Base-by-base conservation (phyloP, 495 filamentous ascomycete species). In the Annulohypoxylon nitens region DNA sequence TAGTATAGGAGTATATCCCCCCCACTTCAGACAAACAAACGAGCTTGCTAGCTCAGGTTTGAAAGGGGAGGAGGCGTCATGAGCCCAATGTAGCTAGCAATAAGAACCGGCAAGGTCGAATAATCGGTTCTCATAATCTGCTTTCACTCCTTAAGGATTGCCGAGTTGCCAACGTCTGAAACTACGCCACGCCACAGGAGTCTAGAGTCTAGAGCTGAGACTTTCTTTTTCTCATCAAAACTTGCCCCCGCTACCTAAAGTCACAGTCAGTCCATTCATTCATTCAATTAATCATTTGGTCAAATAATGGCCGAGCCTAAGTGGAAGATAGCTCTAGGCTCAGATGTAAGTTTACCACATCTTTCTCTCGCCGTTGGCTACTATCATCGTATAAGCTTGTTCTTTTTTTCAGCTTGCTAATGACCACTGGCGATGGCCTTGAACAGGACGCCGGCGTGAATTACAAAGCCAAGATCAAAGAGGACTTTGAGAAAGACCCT, bases 391-490 rank as follows among this genome's bases (percentile, higher is more conserved):
- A 59, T 36, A 50, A 20, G 8, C 48, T 25, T 25, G 8, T 25
- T 23, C 18, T 47, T 47, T 8, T 14, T 50, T 25, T 41, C 34
- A 47, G 61, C 41, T 41, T 30, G 30, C 26, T 25, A 4, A 20
- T 36, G 33, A 69, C 41, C 41, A 23, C 78, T 78, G 69, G 79
- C 30, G 33, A 1, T 10, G 61, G 7, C 43, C n/a, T 23, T 36
- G 23, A 34, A 55, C 63, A 94, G 84, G 90, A 93, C 61, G 93
- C 93, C 77, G 93, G 93, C 78, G 85, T 90, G 76, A 83, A 82
- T 75, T 95, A 95, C 87, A 95, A 94, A 81, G 87, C 89, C 79
- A 90, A 90, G 74, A 90, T 97, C 85, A 93, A 91, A 78, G 84
- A 85, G 34, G 88, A 90, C 78, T 89, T 97, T 63, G 85, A 90